phyloP scores from a whole-genome alignment of 495 filamentous ascomycete genomes.

The Daldinia concentrica region DNA sequence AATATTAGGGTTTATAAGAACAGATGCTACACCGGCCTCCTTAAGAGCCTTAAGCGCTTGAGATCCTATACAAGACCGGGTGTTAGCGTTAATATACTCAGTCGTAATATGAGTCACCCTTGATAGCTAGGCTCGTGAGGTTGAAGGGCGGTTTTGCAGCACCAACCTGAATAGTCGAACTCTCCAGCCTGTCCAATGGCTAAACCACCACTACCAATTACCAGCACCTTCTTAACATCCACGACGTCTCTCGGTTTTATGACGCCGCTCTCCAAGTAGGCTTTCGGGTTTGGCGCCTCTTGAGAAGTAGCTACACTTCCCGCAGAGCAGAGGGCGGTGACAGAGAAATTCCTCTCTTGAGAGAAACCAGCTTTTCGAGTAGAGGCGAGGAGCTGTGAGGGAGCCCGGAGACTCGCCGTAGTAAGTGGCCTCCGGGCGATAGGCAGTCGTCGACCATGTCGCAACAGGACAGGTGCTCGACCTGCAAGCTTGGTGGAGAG shows the following conservation, averaged over 20 bases:
- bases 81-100: conserved; percentile 21
- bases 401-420: conserved; percentile 42
- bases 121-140: conserved; percentile 13
- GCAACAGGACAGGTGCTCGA: conserved; percentile 59
- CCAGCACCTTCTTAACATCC: conserved; percentile 97
- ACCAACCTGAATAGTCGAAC: conserved; percentile 93
- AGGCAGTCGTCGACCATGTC: conserved; percentile 59
- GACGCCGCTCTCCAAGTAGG: conserved; percentile 86
- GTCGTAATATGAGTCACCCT: conserved; percentile 47
- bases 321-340: conserved; percentile 46
- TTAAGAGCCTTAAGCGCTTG: conserved; percentile 97
- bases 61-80: conserved; percentile 67
- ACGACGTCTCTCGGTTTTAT: conserved; percentile 79
- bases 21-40: conserved; percentile 93
- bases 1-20: conserved; percentile 98
- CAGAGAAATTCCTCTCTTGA: conserved; percentile 55
- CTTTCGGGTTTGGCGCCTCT: conserved; percentile 81
- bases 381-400: conserved; percentile 47
- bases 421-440: conserved; percentile 52
- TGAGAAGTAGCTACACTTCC: conserved; percentile 53
- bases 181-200: conserved; percentile 99
- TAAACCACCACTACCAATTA: conserved; percentile 94
- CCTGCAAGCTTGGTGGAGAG: conserved; percentile 54
- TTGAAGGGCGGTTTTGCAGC: conserved; percentile 47
- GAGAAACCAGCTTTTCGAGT: conserved; percentile 38